phyloP scores from a whole-genome alignment of 2,329 filamentous ascomycete species.

The Colletotrichum sansevieriae region DNA sequence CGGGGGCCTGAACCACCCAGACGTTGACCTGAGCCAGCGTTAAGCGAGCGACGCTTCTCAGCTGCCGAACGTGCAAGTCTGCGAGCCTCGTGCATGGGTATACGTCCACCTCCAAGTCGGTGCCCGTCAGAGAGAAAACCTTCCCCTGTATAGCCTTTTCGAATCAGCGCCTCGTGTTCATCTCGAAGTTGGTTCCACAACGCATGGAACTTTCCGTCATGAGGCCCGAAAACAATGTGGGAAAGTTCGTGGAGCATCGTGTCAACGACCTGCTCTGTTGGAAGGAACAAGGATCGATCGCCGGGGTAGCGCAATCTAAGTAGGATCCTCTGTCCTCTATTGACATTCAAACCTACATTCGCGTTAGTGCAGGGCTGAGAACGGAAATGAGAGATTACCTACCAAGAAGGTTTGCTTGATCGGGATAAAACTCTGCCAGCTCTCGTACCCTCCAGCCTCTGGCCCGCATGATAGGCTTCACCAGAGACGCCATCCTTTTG shows the following conservation, averaged over 20 bases:
- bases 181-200: conserved; percentile 92
- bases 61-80: conserved; percentile 80
- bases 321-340: conserved; percentile 82
- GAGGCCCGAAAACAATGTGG: conserved; percentile 88
- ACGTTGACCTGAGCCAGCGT: conserved; percentile 75
- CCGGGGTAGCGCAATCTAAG: conserved; percentile 83
- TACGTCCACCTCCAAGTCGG: conserved; percentile 74
- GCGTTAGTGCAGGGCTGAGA: neutral
- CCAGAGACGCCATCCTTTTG: conserved; percentile 85
- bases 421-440: conserved; percentile 87
- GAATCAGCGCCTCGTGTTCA: conserved; percentile 80
- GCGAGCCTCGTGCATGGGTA: conserved; percentile 80
- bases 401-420: conserved; percentile 80
- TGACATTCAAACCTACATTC: conserved; percentile 77
- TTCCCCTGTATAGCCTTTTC: conserved; percentile 91
- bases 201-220: conserved; percentile 85
- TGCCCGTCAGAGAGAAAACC: conserved; percentile 84
- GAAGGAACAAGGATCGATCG: conserved; percentile 82
- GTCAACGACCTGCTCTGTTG: conserved; percentile 84
- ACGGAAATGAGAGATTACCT: conserved; percentile 39
- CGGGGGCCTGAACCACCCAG: conserved; percentile 73
- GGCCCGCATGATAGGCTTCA: conserved; percentile 95
- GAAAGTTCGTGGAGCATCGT: conserved; percentile 95
- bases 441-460: conserved; percentile 83
- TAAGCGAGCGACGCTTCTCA: conserved; percentile 73